A percentile compares a stretch with the other conserved stretches of the same genome.
Conservation (phyloP, 2,329 filamentous ascomycete genomes). For the Acarospora socialis region DNA sequence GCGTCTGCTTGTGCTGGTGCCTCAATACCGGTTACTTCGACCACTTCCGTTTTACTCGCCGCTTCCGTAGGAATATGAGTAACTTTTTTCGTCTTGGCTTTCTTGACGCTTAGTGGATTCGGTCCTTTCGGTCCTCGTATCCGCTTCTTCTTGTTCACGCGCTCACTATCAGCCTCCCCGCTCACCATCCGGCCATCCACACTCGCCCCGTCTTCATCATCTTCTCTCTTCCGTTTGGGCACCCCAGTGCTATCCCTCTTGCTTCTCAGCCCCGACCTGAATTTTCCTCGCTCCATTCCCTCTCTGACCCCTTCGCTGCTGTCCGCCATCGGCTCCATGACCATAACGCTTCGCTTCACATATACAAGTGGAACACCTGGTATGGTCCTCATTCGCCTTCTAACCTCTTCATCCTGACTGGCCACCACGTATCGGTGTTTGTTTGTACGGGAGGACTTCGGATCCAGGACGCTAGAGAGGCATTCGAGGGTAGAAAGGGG, state of each 20-base stretch:
- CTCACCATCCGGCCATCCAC: slow-evolving; percentile 9
- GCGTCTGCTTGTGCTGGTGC: slow-evolving; percentile 1
- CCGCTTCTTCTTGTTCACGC: slow-evolving; percentile 18
- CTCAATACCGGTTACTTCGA: slow-evolving; percentile 8
- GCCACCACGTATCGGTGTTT: slow-evolving; percentile 20
- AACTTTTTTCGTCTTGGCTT: slow-evolving; percentile 15
- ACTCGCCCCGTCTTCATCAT: slow-evolving; percentile 14
- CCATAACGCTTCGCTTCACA: slow-evolving; percentile 37
- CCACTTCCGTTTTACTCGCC: slow-evolving; percentile 8
- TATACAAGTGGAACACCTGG: slow-evolving; percentile 36
- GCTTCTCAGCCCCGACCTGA: slow-evolving; percentile 27
- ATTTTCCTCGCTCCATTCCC: slow-evolving; percentile 32
- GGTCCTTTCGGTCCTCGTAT: slow-evolving; percentile 28
- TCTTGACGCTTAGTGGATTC: slow-evolving; percentile 35
- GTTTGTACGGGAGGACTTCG: slow-evolving; percentile 43
- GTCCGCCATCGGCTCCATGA: slow-evolving; percentile 33
- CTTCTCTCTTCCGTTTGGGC: slow-evolving; percentile 23
- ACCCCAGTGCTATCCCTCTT: slow-evolving; percentile 14
- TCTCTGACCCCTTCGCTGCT: slow-evolving; percentile 29
- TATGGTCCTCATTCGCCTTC: slow-evolving; percentile 27
- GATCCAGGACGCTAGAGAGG: slow-evolving; percentile 60
- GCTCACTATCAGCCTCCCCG: slow-evolving; percentile 17
- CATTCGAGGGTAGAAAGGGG: slow-evolving; percentile 59
- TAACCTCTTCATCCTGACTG: slow-evolving; percentile 24
- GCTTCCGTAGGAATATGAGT: slow-evolving; percentile 1